Base-by-base conservation (phyloP, 441 rosid species). In the Lagerstroemia fauriei region DNA sequence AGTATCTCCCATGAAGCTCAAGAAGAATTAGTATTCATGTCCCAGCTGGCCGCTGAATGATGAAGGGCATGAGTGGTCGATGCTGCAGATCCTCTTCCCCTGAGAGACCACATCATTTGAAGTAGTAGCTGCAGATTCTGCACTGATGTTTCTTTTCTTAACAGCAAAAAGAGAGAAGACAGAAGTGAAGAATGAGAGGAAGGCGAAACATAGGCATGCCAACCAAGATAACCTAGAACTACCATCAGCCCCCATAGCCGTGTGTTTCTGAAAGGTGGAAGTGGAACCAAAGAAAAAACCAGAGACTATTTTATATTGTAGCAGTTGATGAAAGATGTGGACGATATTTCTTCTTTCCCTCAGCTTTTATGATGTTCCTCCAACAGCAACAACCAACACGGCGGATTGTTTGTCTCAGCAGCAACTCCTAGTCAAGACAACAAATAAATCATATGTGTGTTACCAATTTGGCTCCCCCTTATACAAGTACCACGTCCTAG, bases 1-100 rank as follows among this genome's bases (percentile, higher is more conserved):
- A 17, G 20, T 20, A 0, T 22, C 50, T 72, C 75, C 75, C 50
- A 50, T 1, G 75, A 72, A 72, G 75, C 75, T 72, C 81, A 78
- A 48, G 81, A 78, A 78, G 9, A 68, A 50, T 3, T 72, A 50
- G 29, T 72, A 72, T 38, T 38, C 48, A 18, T 72, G 17, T 38
- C 75, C 71, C 71, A 8, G 71, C n/a, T 65, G 71, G 71, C 34
- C 38, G 27, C 71, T 29, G 20, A 65, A 29, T 4, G 38, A 65
- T 12, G 71, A 65, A n/a, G 71, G 3, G 71, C 71, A 65, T 10
- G 38, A 65, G 38, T 4, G 3, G 11, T 59, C 20, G 29, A 59
- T 24, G 27, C 27, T 59, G 66, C 66, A 7, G 12, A 59, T 25
- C 7, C 27, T 11, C 0, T n/a, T 59, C 1, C 10, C 66, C 66